A percentile compares a stretch with the other conserved stretches of the same genome.
Conservation (phyloP, 345 rosid genomes). For the Arabis hirsuta region DNA sequence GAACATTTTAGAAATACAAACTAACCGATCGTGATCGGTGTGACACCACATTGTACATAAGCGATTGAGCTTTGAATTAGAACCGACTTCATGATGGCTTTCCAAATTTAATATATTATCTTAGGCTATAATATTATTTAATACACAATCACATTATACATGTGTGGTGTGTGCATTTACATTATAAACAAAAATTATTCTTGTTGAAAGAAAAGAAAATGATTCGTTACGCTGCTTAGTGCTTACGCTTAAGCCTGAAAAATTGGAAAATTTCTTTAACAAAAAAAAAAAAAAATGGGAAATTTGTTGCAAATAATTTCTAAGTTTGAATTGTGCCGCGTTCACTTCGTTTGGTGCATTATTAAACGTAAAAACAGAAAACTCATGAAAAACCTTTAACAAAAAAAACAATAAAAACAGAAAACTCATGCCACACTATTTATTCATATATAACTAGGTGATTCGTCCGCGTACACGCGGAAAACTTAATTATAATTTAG, state of each 20-base stretch:
- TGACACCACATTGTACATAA: constrained; percentile 31
- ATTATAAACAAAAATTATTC: neutral
- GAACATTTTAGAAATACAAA: constrained; percentile 8
- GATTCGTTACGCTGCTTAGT: constrained; percentile 10
- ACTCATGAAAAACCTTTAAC: too few relatives aligned
- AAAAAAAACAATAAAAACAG: too few relatives aligned
- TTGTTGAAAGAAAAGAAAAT: neutral
- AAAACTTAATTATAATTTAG: too few relatives aligned
- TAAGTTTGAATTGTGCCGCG: too few relatives aligned
- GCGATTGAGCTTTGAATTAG: constrained; percentile 22
- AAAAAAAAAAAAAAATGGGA: neutral
- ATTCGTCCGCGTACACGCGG: too few relatives aligned
- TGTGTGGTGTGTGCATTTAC: constrained; percentile 15
- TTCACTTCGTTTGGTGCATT: too few relatives aligned
- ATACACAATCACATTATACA: constrained; percentile 19
- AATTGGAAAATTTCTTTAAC: neutral
- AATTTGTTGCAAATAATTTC: neutral
- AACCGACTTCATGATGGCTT: constrained; percentile 41
- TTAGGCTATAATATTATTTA: neutral
- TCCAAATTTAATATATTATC: constrained; percentile 36
- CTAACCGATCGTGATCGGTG: constrained; percentile 36
- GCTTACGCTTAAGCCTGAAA: neutral
- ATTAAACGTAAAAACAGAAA: too few relatives aligned
- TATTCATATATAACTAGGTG: too few relatives aligned
- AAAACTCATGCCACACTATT: too few relatives aligned